These are phyloP conservation scores for Lumnitzera racemosa DNA, from an alignment of 345 rosid genomes.

Conservation along the genomic window DNA sequence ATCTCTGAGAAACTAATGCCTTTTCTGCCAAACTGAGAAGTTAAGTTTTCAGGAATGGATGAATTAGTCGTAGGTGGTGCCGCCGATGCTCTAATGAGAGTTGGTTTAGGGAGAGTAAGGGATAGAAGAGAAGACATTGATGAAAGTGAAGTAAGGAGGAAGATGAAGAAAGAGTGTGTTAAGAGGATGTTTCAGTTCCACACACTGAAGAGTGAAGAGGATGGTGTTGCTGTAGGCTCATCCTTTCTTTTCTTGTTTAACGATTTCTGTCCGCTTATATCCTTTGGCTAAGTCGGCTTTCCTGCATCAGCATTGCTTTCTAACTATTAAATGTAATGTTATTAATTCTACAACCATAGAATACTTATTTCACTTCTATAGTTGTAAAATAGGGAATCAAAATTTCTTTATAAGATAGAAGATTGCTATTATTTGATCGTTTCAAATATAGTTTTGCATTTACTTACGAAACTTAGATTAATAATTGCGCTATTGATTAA, in stretches of 20 bases:
- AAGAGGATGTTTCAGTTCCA: constrained; percentile 24
- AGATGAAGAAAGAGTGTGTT: constrained; percentile 4
- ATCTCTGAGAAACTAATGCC: constrained; percentile 71
- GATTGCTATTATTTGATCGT: too few species aligned
- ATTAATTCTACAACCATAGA: too few species aligned
- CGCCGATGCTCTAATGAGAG: constrained; percentile 26
- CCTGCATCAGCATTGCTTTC: too few species aligned
- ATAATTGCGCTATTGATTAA: neutral
- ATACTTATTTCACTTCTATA: too few species aligned
- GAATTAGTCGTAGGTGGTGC: constrained; percentile 15
- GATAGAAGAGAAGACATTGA: constrained; percentile 69
- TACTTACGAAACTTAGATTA: neutral
- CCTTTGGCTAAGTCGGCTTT: constrained; percentile 13
- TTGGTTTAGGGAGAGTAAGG: constrained; percentile 46
- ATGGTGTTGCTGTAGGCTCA: constrained; percentile 22
- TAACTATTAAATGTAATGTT: too few species aligned
- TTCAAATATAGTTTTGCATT: too few species aligned
- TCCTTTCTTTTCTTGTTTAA: constrained; percentile 15
- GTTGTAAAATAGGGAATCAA: too few species aligned
- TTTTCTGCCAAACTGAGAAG: constrained; percentile 56
- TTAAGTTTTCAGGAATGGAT: constrained; percentile 38
- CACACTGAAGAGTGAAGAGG: neutral
- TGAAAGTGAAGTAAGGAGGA: neutral
- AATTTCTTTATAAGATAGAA: too few species aligned
- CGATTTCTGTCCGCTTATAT: constrained; percentile 19